A percentile compares a stretch with the other conserved stretches of the same genome.
Conservation (phyloP, 768 basidiomycete genomes). For the Macrocybe gigantea region DNA sequence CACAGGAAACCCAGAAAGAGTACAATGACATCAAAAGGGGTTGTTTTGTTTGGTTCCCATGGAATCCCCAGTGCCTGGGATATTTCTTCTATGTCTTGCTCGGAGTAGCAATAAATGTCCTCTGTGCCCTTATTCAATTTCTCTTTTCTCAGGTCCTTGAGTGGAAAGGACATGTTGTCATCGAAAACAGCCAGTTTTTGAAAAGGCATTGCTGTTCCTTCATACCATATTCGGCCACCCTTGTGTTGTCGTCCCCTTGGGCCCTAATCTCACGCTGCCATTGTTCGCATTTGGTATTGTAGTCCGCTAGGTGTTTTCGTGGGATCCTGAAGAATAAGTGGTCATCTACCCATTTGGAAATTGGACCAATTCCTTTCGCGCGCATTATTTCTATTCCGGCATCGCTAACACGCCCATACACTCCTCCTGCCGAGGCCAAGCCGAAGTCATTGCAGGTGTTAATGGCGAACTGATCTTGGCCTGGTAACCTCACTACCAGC, state of each 20-base stretch:
- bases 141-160: constrained; percentile 1
- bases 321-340: constrained; percentile 15
- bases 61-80: constrained; percentile 18
- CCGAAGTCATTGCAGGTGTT: constrained; percentile 22
- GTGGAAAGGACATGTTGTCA: constrained; percentile 13
- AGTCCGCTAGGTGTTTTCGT: constrained; percentile 11
- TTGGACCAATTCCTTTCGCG: constrained; percentile 8
- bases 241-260: neutral
- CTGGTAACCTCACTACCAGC: constrained; percentile 14
- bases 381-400: constrained; percentile 11
- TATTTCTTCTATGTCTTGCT: constrained; percentile 23
- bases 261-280: constrained; percentile 4
- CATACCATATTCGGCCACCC: constrained; percentile 13
- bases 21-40: constrained; percentile 9
- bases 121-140: neutral
- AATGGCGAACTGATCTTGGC: constrained; percentile 14
- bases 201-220: constrained; percentile 11
- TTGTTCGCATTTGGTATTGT: constrained; percentile 8
- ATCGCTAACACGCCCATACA: constrained; percentile 12
- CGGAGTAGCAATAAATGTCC: constrained; percentile 6
- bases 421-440: constrained; percentile 5
- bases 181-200: constrained; percentile 20
- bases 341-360: constrained; percentile 18
- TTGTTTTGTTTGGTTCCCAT: constrained; percentile 23
- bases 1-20: constrained; percentile 26